Conservation (phyloP, 495 filamentous ascomycete species). For the Delitschia confertaspora region DNA sequence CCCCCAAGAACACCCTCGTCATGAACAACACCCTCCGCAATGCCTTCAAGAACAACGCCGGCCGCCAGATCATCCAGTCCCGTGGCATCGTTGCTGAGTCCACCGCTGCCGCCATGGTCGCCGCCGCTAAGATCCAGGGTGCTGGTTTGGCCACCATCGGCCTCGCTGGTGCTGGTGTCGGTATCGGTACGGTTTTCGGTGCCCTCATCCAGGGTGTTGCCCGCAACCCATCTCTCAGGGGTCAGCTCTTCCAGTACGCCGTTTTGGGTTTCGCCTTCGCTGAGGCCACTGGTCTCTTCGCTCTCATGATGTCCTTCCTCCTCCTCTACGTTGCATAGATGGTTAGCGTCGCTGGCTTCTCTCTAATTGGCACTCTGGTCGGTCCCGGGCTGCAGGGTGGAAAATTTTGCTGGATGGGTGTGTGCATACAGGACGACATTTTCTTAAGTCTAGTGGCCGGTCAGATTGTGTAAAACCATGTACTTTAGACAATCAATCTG, state of each 20-base stretch:
- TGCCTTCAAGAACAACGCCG: constrained; percentile 28
- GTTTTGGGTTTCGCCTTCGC: constrained; percentile 92
- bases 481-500: constrained; percentile 29
- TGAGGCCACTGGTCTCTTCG: constrained; percentile 88
- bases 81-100: constrained; percentile 31
- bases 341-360: constrained; percentile 11
- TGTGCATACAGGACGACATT: constrained; percentile 23
- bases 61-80: constrained; percentile 25
- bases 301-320: constrained; percentile 69
- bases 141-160: constrained; percentile 81
- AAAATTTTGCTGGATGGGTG: constrained; percentile 26
- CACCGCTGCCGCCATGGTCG: constrained; percentile 56
- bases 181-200: constrained; percentile 87
- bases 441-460: constrained; percentile 25
- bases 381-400: constrained; percentile 14
- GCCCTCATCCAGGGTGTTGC: constrained; percentile 73
- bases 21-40: constrained; percentile 23
- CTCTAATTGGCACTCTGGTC: constrained; percentile 10
- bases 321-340: constrained; percentile 28
- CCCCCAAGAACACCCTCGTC: constrained; percentile 25
- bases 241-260: constrained; percentile 87
- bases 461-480: constrained; percentile 30
- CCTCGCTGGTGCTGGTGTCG: constrained; percentile 84
- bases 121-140: constrained; percentile 80
- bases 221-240: constrained; percentile 82